Evolutionary conservation across 2,329 filamentous ascomycete genomes (phyloP), one percentile per base, ranked within the genome.

Genomic region (Exophiala sp.): DNA sequence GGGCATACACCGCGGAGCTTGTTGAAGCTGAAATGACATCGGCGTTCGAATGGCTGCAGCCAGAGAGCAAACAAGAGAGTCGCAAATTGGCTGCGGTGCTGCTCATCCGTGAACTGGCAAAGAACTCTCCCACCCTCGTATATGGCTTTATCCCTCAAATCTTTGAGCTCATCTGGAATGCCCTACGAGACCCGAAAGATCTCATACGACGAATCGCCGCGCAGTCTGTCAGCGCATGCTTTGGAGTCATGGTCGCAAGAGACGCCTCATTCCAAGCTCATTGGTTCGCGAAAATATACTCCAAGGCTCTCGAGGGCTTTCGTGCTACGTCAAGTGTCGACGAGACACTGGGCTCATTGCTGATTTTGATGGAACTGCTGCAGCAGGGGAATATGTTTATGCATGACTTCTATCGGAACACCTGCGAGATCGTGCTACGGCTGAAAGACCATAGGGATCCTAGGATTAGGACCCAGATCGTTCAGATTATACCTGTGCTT

Each of bases 311-410:
- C 55, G 79, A 83, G 57, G 91, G 91, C 5, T 84, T 99, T 63
- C 85, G 86, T 68, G 81, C 86, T 47, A 61, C 57, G 34, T 87
- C 85, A 63, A 90, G 89, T 14, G 81, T 95, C 50, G 94, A 99
- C 69, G 87, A 85, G 55, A 87, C 95, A 39, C 95, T 99, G 68
- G 94, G 90, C n/a, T 96, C 92, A 1, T 79, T 99, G 38, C 79
- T 99, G 16, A 91, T 95, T 1, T 80, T 97, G 65, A 95, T 92
- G 69, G 92, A 97, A 72, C 81, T 99, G 44, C 83, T 99, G 14
- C 84, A 94, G 59, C 92, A 96, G 69, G 94, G 94, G 49, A 91
- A 91, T 64, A 99, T 99, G 92, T 99, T 95, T 71, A 97, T 99
- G 94, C 91, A 96, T 65, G 89, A 91, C 36, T 85, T 91, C 67